phyloP scores from a whole-genome alignment of 2,329 filamentous ascomycete genomes.

The Lasiodiplodia citricola region DNA sequence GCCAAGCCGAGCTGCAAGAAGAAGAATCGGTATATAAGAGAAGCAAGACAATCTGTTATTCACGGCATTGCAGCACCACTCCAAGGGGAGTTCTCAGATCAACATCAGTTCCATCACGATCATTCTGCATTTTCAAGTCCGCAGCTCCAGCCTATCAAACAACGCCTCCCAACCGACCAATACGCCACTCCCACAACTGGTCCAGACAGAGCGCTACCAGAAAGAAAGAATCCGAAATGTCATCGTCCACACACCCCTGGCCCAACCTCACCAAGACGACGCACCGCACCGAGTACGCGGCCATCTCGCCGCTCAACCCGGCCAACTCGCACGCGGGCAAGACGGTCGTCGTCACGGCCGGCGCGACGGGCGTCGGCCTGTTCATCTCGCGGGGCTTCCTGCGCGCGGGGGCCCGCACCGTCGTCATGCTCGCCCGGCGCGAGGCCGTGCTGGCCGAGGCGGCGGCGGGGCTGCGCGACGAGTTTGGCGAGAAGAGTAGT shows the following conservation, averaged over 20 bases:
- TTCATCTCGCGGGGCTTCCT: background rate
- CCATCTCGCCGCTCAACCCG: conserved; percentile 33
- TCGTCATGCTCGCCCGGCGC: conserved; percentile 50
- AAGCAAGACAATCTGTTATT: too few relatives aligned
- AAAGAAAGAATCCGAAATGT: background rate
- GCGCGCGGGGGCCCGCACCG: conserved; percentile 22
- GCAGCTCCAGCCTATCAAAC: too few relatives aligned
- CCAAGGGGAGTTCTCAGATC: too few relatives aligned
- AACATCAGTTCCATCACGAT: too few relatives aligned
- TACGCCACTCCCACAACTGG: too few relatives aligned
- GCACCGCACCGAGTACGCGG: conserved; percentile 34
- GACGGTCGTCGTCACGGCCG: conserved; percentile 33
- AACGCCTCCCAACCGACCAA: too few relatives aligned
- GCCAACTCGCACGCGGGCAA: conserved; percentile 37
- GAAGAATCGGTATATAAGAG: too few relatives aligned
- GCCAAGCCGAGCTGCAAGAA: too few relatives aligned
- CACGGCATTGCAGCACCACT: too few relatives aligned
- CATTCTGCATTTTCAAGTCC: too few relatives aligned
- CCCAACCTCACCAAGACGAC: conserved; percentile 27
- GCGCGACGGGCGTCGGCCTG: too few relatives aligned
- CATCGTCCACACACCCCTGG: background rate
- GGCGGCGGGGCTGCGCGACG: background rate
- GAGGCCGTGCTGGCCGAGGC: conserved; percentile 35
- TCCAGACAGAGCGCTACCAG: too few relatives aligned
- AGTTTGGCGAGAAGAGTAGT: background rate